Conservation (phyloP, 306 rosid species). For the Psophocarpus tetragonolobus region DNA sequence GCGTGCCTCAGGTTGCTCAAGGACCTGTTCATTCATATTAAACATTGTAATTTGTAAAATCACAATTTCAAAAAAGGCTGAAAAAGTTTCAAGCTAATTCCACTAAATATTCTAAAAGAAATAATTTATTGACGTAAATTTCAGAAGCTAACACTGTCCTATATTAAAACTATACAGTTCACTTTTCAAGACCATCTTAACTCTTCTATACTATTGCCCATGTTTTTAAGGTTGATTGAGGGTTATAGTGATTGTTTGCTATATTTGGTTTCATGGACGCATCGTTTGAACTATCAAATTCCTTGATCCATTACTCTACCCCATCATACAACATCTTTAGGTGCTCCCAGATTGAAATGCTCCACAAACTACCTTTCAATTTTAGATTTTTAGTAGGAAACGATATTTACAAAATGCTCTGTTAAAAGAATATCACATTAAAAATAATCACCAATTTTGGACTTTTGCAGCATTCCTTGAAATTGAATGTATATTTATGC, state of each 20-base stretch:
- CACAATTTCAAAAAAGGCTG: not conserved
- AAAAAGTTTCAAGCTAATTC: not conserved
- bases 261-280: not conserved
- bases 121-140: not conserved
- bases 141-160: not conserved
- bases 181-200: not conserved
- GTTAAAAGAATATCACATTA: not conserved
- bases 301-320: not conserved
- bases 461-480: not conserved
- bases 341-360: conserved; percentile 6
- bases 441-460: not conserved
- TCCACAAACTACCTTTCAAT: not conserved
- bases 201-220: not conserved
- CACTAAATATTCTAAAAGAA: not conserved
- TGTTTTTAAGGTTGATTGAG: not conserved
- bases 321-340: not conserved
- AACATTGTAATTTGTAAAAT: not conserved
- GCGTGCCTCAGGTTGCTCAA: conserved; percentile 90
- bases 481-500: not conserved
- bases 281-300: not conserved
- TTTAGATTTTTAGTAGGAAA: not conserved
- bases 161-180: not conserved
- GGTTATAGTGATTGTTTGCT: not conserved
- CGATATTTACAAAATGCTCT: not conserved
- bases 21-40: conserved; percentile 53